Conservation (phyloP, 31 red algal genomes). For the Odonthalia washingtoniensis region DNA sequence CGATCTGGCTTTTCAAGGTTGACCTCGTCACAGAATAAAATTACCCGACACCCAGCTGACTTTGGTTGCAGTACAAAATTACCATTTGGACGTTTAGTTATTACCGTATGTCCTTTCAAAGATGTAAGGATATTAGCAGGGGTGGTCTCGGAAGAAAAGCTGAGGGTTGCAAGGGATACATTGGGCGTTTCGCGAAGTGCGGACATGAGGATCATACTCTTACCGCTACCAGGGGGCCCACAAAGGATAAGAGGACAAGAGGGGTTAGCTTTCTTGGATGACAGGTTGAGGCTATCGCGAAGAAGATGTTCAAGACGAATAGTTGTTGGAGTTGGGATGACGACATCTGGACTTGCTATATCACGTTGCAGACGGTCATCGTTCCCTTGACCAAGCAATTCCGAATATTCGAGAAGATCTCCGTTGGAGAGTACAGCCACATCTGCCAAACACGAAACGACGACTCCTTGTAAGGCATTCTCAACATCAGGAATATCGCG, state of each 20-base stretch:
- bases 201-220: slow-evolving; percentile 77
- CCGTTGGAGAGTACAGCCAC: slow-evolving; percentile 45
- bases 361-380: neutral
- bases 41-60: slow-evolving; percentile 65
- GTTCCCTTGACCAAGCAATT: slow-evolving; percentile 14
- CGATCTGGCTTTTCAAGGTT: slow-evolving; percentile 79
- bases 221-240: slow-evolving; percentile 87
- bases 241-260: slow-evolving; percentile 65
- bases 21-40: slow-evolving; percentile 91
- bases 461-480: slow-evolving; percentile 38
- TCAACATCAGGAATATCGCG: slow-evolving; percentile 37
- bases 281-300: slow-evolving; percentile 36
- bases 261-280: neutral
- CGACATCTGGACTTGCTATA: slow-evolving; percentile 75
- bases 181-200: slow-evolving; percentile 66
- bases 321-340: slow-evolving; percentile 75
- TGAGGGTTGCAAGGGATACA: slow-evolving; percentile 66
- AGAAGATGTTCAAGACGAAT: slow-evolving; percentile 55
- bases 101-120: slow-evolving; percentile 52
- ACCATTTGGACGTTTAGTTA: slow-evolving; percentile 72
- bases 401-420: slow-evolving; percentile 47
- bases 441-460: slow-evolving; percentile 49
- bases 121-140: slow-evolving; percentile 66
- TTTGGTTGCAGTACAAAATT: slow-evolving; percentile 63
- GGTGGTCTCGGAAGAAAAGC: slow-evolving; percentile 80